Evolutionary conservation across 73 alveolate species (phyloP).

Genomic region (Stentor coeruleus): DNA sequence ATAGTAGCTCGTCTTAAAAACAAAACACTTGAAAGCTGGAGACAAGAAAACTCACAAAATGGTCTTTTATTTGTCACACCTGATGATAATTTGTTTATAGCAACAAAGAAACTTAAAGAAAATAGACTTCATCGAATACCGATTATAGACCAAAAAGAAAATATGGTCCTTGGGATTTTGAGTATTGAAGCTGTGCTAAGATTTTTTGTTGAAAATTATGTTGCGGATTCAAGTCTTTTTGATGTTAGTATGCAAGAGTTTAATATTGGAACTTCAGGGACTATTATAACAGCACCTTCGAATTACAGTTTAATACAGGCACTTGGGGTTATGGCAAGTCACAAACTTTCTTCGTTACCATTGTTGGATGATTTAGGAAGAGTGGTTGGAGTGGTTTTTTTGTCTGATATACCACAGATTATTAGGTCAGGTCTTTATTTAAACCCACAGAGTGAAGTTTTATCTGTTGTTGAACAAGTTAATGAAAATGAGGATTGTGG

Average conservation of each 20-base stretch:
- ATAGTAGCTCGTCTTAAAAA: not conserved
- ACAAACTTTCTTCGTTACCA: constrained; percentile 19
- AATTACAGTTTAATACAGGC: constrained; percentile 8
- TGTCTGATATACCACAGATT: constrained; percentile 21
- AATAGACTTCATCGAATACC: constrained; percentile 17
- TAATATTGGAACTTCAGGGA: not conserved
- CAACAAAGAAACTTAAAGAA: constrained; percentile 1
- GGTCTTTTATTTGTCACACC: not conserved
- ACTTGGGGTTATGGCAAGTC: not conserved
- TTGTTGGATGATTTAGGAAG: not conserved
- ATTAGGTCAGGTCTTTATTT: constrained; percentile 5
- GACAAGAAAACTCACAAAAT: not conserved
- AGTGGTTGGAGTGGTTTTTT: constrained; percentile 15
- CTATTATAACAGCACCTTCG: not conserved
- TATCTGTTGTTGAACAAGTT: not conserved
- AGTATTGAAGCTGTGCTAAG: constrained; percentile 18
- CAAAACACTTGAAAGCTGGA: not conserved
- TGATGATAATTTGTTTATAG: not conserved
- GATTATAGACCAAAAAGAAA: constrained; percentile 13
- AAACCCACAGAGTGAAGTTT: not conserved
- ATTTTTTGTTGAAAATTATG: constrained; percentile 17
- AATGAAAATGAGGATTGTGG: constrained; percentile 21
- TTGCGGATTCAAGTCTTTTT: constrained; percentile 13
- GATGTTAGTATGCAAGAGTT: constrained; percentile 1
- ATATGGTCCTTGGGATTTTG: constrained; percentile 9